Evolutionary conservation across 2,329 filamentous ascomycete genomes (phyloP).

Genomic region (Pyrenophora graminea): DNA sequence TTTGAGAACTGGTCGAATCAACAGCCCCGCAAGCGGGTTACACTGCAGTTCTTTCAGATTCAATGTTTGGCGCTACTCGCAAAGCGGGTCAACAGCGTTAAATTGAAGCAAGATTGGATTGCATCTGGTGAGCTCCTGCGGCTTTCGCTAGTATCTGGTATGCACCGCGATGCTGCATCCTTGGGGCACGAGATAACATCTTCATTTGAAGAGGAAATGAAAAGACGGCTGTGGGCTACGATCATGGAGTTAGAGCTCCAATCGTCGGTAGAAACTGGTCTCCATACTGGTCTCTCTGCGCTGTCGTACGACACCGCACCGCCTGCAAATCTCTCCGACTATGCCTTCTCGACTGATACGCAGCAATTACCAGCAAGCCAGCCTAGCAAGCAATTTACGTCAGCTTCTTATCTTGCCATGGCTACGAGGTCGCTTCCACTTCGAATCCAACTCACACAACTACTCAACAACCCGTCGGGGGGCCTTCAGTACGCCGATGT

Average conservation of each 20-base stretch:
- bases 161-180: constrained; percentile 55
- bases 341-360: constrained; percentile 47
- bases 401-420: constrained; percentile 33
- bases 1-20: constrained; percentile 50
- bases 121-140: constrained; percentile 56
- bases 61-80: constrained; percentile 57
- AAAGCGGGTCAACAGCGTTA: constrained; percentile 56
- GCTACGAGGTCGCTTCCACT: constrained; percentile 36
- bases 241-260: constrained; percentile 62
- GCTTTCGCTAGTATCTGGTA: constrained; percentile 58
- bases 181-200: constrained; percentile 39
- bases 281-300: constrained; percentile 51
- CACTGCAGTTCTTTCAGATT: constrained; percentile 56
- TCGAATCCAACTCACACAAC: constrained; percentile 37
- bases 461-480: constrained; percentile 39
- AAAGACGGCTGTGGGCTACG: constrained; percentile 61
- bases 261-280: constrained; percentile 59
- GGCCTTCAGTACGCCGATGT: constrained; percentile 39
- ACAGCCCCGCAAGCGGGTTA: constrained; percentile 59
- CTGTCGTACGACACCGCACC: constrained; percentile 56
- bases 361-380: constrained; percentile 28
- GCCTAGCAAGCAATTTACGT: constrained; percentile 36
- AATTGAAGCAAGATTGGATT: constrained; percentile 60
- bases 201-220: constrained; percentile 57
- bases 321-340: constrained; percentile 57